Evolutionary conservation across 108 stramenopile genomes (phyloP), one percentile per base, ranked within the genome.

Genomic region (Cyclostephanos tholiformis): DNA sequence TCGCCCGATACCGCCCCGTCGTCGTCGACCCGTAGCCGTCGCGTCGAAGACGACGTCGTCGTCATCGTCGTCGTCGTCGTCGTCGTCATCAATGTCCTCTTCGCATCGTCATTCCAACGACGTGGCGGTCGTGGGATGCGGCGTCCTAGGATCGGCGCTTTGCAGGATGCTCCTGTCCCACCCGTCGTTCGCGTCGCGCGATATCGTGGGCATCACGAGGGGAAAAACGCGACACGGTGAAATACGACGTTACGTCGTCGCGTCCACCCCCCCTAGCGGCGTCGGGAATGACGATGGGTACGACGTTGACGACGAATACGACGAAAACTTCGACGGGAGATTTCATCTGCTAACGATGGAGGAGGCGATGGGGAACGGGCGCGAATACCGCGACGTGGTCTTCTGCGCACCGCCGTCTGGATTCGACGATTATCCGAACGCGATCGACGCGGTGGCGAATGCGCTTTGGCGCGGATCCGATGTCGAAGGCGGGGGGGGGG

Each of bases 381-480:
- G 20, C 10, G 13, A 20, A 7, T 95, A 83, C 61, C 65, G 85
- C 26, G 82, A 93, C 74, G 88, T 93, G 60, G 95, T 95, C 14
- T 95, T 95, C 77, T 95, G 95, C 51, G 95, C 92, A 26, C 95
- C 95, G 39, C 95, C 95, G 8, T 92, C 91, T 17, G 95, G 95
- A 36, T 95, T 90, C 69, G 88, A 90, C 4, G 88, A 95, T 61
- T 95, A 95, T 71, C 74, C 92, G 19, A 67, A 63, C 22, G 91
- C 89, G 6, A 84, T 93, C 4, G 49, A 80, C 50, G 70, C 75
- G 10, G 86, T 82, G 17, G 79, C 85, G 38, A 74, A 63, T 10
- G 77, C 75, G 17, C 27, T 84, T 6, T 91, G 90, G 89, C 62
- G 71, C 23, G 86, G 88, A 12, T n/a, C 32, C 11, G 62, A 69